A percentile compares a stretch with the other conserved stretches of the same genome.
Conservation (phyloP, 2,329 filamentous ascomycete species). For the Penicillium polonicum region DNA sequence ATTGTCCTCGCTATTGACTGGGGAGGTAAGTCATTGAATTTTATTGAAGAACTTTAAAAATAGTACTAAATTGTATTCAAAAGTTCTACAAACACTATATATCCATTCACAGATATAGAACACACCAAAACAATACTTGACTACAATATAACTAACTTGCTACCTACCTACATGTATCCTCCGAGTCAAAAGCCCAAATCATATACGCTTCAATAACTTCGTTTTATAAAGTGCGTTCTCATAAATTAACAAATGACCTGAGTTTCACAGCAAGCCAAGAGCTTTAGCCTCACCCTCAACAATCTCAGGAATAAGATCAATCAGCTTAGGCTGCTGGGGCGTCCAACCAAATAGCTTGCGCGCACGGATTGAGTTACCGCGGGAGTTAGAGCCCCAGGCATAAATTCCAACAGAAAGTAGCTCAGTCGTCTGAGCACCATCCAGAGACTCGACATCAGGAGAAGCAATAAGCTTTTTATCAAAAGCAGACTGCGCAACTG, state of each 20-base stretch:
- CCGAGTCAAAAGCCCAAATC: too few relatives aligned
- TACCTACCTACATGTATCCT: neutral
- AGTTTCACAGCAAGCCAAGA: slow-evolving; percentile 31
- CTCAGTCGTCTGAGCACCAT: slow-evolving; percentile 41
- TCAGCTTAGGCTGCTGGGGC: slow-evolving; percentile 46
- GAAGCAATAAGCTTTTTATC: slow-evolving; percentile 54
- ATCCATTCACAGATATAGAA: neutral
- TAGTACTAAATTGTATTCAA: neutral
- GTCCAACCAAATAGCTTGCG: slow-evolving; percentile 42
- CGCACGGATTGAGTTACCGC: slow-evolving; percentile 37
- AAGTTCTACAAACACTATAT: neutral
- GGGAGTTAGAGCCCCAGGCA: slow-evolving; percentile 41
- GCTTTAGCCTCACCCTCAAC: slow-evolving; percentile 51
- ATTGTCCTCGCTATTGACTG: neutral
- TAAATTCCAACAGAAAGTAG: slow-evolving; percentile 39
- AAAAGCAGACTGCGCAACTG: slow-evolving; percentile 47
- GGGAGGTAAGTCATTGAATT: neutral
- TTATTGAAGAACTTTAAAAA: neutral
- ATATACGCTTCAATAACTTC: neutral
- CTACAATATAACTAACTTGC: neutral
- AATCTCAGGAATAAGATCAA: slow-evolving; percentile 55
- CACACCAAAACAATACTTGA: neutral
- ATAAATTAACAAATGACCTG: neutral
- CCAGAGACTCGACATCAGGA: slow-evolving; percentile 38
- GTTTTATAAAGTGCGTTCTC: neutral